Base-by-base conservation (phyloP, 805 yeast species). In the Candida silvicultrix region DNA sequence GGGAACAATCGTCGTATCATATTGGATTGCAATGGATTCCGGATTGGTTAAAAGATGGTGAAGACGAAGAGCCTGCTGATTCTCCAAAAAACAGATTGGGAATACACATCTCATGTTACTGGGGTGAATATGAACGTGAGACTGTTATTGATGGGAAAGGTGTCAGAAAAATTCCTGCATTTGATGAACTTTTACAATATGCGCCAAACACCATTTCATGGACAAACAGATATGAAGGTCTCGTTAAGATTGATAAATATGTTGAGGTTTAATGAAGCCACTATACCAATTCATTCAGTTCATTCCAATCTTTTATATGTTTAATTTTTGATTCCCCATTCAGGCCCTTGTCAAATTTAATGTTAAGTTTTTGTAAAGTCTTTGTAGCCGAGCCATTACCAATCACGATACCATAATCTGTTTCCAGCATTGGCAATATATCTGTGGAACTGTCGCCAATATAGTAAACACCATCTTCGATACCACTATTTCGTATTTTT, bases 21-120 rank as follows among this genome's bases (percentile, higher is more conserved):
- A 49, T 88, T 39, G 85, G 83, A 2, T 54, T 88, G 42, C 85
- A 85, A 57, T 88, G 95, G 95, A 68, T 84, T 31, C 95, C 95
- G 5, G 73, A 73, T 44, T 66, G 75, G 55, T 66, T 74, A 14
- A 62, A 58, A n/a, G 65, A 61, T 32, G 62, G 63, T 19, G 63
- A 64, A 10, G 60, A 52, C 9, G 62, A 59, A 25, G 61, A 50
- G 25, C 63, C 64, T 11, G 45, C 47, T 4, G 66, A 68, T 43
- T 53, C 63, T 0, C 56, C 55, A 35, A 46, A 50, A 6, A 60
- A 68, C 55, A 60, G 67, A 46, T 63, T 88, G 42, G 83, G 81
- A 9, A 73, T 89, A 1, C 62, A 68, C 8, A 73, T 89, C 9
- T 70, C 76, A 21, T 89, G 97, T 59, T 79, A 69, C 56, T 89